Base-by-base conservation (phyloP, 495 filamentous ascomycete genomes). In the Xylaria cubensis region DNA sequence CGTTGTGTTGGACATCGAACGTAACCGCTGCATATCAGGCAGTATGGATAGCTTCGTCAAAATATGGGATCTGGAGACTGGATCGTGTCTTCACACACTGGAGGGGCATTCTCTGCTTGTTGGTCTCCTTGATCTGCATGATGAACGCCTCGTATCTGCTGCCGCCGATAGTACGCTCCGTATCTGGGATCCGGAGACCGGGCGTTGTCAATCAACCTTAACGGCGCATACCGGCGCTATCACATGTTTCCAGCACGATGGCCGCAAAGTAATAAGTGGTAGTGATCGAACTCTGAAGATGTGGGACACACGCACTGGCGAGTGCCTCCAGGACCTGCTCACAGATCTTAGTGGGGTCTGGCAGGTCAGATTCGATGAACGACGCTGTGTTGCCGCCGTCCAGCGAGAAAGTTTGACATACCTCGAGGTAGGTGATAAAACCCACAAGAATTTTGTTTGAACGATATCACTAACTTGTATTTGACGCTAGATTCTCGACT, bases 11-110 rank as follows among this genome's bases (percentile, higher is more conserved):
- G 96, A 99, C 78, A 92, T 93, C 73, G 91, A 93, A 75, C 91
- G 96, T 67, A 97, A 95, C 73, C 92, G 94, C 55, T 99, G 96
- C 82, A 98, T 99, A 78, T 97, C 94, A 76, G 96, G 96, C 50
- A 97, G 94, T 15, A 99, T 99, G 96, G 96, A 99, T 74, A 97
- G 96, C 77, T 85, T 93, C 74, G 95, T 99, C 74, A 98, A 98
- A 83, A 94, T 99, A 34, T 99, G 96, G 96, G 97, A 95, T 21
- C 85, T 99, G n/a, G 92, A 94, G 50, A 96, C 92, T 42, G 96
- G 96, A 0, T 83, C 90, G 2, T 90, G 93, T 65, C 83, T 98
- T 10, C 92, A 95, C 80, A 98, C 93, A 44, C 88, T 99, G 2
- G 96, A 98, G 80, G 95, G 96, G 46, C 95, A 98, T 80, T 90